Base-by-base conservation (phyloP, 1,284 basidiomycete genomes). In the Cutaneotrichosporon sp. region DNA sequence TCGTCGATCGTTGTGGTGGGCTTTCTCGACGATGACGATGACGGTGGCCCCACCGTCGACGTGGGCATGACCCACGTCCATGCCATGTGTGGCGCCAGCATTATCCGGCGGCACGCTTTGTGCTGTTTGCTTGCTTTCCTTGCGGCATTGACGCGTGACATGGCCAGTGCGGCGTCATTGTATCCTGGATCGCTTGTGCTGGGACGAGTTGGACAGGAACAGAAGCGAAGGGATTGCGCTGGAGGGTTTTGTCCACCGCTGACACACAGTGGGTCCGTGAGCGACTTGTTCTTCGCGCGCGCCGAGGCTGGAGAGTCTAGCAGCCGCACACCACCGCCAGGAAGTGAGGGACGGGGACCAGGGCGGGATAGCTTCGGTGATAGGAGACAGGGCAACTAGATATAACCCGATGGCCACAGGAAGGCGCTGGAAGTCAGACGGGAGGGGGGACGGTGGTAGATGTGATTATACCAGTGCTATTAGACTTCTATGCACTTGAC, bases 261-360 rank as follows among this genome's bases (percentile, higher is more conserved):
- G 31, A 42, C 47, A 22, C 19, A 5, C 52, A 70, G 70, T 37
- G 66, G 65, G 20, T 62, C 64, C 10, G 63, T 72, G 43, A 59
- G 60, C 26, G 68, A 72, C 52, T 64, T 72, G 43, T 72, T 72
- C 62, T 69, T 64, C 46, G 56, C 64, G 12, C 60, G 62, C 24
- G 61, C 65, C 14, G 63, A 67, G 24, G 38, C 17, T 16, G 47
- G 45, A 35, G 45, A 46, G 16, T 35, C 45, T n/a, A 34, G 31
- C 32, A 11, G 31, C 11, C 29, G 31, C 11, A 38, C 46, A 1
- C 35, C 46, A 1, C 35, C 46, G 8, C 34, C 34, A 16, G 31
- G 44, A 17, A 38, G 37, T 31, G 46, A 48, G 9, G 26, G 42
- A 5, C 42, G 42, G 5, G 29, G 29, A 20, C 20, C 27, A 32